Conservation (phyloP, 1,139 yeast genomes). For the Candida tunisiensis region DNA sequence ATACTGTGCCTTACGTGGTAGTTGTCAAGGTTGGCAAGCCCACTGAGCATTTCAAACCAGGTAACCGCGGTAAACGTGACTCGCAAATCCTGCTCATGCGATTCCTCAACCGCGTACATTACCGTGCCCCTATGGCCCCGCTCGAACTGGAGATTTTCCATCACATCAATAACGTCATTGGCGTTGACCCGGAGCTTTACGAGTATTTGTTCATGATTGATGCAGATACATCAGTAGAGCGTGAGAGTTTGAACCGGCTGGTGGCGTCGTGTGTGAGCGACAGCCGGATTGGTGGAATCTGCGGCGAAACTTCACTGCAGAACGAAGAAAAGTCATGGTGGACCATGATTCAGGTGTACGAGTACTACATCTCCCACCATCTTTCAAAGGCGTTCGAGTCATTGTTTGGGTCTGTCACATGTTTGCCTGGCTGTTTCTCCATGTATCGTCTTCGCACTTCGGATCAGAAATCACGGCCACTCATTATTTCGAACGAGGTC, state of each 20-base stretch:
- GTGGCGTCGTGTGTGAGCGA: conserved; percentile 23
- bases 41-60: conserved; percentile 19
- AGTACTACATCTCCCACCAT: conserved; percentile 25
- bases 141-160: conserved; percentile 24
- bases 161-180: conserved; percentile 24
- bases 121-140: conserved; percentile 23
- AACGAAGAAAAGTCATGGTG: conserved; percentile 22
- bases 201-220: conserved; percentile 24
- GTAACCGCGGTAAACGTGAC: conserved; percentile 27
- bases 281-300: conserved; percentile 21
- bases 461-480: conserved; percentile 20
- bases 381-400: conserved; percentile 25
- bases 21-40: conserved; percentile 24
- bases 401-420: conserved; percentile 24
- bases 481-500: conserved; percentile 21
- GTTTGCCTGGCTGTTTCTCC: conserved; percentile 27
- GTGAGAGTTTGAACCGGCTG: conserved; percentile 21
- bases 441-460: conserved; percentile 20
- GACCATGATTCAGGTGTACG: conserved; percentile 27
- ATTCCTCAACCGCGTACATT: conserved; percentile 23
- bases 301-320: conserved; percentile 25
- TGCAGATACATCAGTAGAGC: conserved; percentile 23
- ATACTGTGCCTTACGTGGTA: conserved; percentile 23
- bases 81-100: conserved; percentile 24
- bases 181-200: conserved; percentile 25